Evolutionary conservation across 1,139 yeast species (phyloP).

Genomic region (Scheffersomyces lignicola): DNA sequence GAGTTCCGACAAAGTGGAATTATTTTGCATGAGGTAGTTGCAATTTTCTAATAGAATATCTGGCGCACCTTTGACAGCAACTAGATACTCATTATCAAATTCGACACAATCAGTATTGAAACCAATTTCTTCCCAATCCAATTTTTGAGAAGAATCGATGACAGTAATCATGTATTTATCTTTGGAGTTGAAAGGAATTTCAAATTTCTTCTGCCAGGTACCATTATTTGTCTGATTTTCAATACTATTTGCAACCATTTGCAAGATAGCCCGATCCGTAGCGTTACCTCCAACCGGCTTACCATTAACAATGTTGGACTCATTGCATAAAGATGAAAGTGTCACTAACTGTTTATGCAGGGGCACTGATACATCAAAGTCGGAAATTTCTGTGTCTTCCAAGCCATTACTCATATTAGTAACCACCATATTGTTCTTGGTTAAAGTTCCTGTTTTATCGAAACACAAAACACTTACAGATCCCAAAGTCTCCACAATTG

Average conservation of each 20-base stretch:
- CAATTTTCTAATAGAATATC: slow-evolving; percentile 43
- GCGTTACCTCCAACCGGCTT: slow-evolving; percentile 42
- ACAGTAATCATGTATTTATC: slow-evolving; percentile 48
- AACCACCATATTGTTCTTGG: slow-evolving; percentile 34
- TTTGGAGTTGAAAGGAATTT: slow-evolving; percentile 48
- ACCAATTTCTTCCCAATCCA: slow-evolving; percentile 14
- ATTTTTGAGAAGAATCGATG: slow-evolving; percentile 15
- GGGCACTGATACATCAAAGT: slow-evolving; percentile 9
- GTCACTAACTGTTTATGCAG: slow-evolving; percentile 14
- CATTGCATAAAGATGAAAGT: slow-evolving; percentile 42
- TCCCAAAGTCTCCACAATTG: slow-evolving; percentile 36
- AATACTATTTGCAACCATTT: slow-evolving; percentile 30
- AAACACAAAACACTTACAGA: slow-evolving; percentile 35
- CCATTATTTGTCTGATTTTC: not conserved
- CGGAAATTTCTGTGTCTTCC: slow-evolving; percentile 15
- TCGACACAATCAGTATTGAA: slow-evolving; percentile 10
- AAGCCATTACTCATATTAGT: slow-evolving; percentile 25
- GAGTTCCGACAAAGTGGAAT: slow-evolving; percentile 13
- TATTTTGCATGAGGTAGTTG: slow-evolving; percentile 18
- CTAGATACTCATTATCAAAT: slow-evolving; percentile 16
- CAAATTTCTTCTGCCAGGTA: slow-evolving; percentile 20
- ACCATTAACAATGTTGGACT: slow-evolving; percentile 20
- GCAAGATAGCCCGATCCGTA: slow-evolving; percentile 47
- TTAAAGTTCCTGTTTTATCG: slow-evolving; percentile 39
- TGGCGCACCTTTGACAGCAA: slow-evolving; percentile 52